Percentiles rank a stretch among this genome's conserved stretches.
Conservation (phyloP, 768 basidiomycete species). For the Favolaschia claudopus region DNA sequence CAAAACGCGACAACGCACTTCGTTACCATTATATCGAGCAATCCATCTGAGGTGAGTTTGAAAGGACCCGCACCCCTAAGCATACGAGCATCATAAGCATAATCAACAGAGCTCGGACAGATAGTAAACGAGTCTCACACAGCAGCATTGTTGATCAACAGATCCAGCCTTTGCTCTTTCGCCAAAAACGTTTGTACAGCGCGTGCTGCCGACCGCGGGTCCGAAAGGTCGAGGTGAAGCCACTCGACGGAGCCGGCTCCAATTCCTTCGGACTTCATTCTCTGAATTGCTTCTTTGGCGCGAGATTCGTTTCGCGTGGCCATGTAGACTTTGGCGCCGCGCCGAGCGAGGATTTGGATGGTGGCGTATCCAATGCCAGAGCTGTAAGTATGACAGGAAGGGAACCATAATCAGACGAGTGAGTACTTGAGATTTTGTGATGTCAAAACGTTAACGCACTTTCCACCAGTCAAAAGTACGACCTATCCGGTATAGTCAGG, state of each 20-base stretch:
- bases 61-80: too few relatives aligned
- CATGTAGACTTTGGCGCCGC: slow-evolving; percentile 68
- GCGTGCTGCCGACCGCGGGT: slow-evolving; percentile 53
- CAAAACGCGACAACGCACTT: too few relatives aligned
- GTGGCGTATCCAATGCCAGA: slow-evolving; percentile 58
- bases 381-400: too few relatives aligned
- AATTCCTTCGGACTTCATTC: slow-evolving; percentile 52
- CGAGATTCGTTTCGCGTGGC: slow-evolving; percentile 56
- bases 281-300: slow-evolving; percentile 56
- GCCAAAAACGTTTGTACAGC: slow-evolving; percentile 57
- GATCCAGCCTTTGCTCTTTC: slow-evolving; percentile 61
- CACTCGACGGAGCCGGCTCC: slow-evolving; percentile 52
- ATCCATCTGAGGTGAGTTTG: too few relatives aligned
- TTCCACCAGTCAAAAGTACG: slow-evolving; percentile 52
- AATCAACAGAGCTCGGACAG: too few relatives aligned
- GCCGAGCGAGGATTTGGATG: slow-evolving; percentile 56
- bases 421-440: too few relatives aligned
- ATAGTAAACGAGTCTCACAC: too few relatives aligned
- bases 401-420: too few relatives aligned
- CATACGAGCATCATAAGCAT: too few relatives aligned
- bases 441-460: slow-evolving; percentile 38
- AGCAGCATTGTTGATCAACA: too few relatives aligned
- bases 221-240: slow-evolving; percentile 59
- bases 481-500: slow-evolving; percentile 48
- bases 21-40: too few relatives aligned